Percentiles rank a stretch among this genome's conserved stretches.
phyloP scores from a whole-genome alignment of 2,329 filamentous ascomycete species.

The Colletotrichum liriopes region DNA sequence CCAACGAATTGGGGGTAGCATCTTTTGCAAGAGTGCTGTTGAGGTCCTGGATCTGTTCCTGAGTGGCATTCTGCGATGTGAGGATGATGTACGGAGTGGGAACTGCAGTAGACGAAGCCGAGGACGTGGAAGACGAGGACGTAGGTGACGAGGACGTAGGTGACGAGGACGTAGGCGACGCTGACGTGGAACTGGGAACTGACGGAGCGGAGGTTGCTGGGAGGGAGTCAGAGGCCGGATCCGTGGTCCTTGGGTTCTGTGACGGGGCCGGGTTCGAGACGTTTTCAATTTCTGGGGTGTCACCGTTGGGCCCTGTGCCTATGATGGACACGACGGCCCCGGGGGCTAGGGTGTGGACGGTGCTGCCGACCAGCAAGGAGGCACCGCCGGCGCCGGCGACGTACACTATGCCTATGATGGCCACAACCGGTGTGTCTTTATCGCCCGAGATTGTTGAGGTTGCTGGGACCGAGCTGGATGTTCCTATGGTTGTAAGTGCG shows the following conservation, averaged over 20 bases:
- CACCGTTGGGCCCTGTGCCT: neutral
- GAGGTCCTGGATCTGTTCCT: constrained; percentile 2
- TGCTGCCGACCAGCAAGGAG: constrained; percentile 4
- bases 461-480: constrained; percentile 4
- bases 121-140: neutral
- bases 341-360: constrained; percentile 2
- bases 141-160: neutral
- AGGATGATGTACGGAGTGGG: constrained; percentile 7
- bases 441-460: constrained; percentile 9
- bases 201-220: neutral
- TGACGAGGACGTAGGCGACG: no score
- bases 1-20: neutral
- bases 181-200: neutral
- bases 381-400: constrained; percentile 13
- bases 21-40: constrained; percentile 5
- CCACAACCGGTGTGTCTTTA: constrained; percentile 1
- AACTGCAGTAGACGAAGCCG: neutral
- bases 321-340: constrained; percentile 21
- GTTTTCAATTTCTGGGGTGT: constrained; percentile 25
- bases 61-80: neutral
- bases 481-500: constrained; percentile 4
- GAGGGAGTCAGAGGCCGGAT: neutral
- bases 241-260: neutral
- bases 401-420: constrained; percentile 23
- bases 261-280: neutral